phyloP scores from a whole-genome alignment of 2,329 filamentous ascomycete genomes.

The Harringtonia lauricola region DNA sequence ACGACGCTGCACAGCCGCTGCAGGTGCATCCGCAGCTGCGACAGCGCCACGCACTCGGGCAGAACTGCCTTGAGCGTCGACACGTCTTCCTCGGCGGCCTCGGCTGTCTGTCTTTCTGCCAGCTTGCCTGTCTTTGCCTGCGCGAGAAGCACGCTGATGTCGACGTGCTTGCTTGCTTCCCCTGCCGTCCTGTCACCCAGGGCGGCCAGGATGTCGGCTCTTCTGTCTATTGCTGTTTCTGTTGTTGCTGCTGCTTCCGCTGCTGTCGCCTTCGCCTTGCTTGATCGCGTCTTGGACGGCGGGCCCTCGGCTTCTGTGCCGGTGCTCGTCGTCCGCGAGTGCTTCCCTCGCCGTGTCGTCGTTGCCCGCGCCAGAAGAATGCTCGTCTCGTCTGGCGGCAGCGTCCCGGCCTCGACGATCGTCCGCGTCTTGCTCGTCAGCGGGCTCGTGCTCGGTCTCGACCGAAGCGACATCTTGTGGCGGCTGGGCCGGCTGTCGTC shows the following conservation, averaged over 20 bases:
- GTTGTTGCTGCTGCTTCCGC: too few relatives aligned
- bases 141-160: background rate
- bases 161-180: too few relatives aligned
- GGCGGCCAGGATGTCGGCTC: too few relatives aligned
- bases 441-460: conserved; percentile 3
- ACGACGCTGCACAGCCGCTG: conserved; percentile 40
- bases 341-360: background rate
- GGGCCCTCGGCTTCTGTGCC: too few relatives aligned
- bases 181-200: too few relatives aligned
- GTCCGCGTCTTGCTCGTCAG: background rate
- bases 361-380: conserved; percentile 14
- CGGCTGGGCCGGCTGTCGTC: background rate
- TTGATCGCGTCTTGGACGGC: background rate
- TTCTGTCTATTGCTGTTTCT: too few relatives aligned
- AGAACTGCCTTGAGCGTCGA: conserved; percentile 32
- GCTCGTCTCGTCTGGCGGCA: conserved; percentile 12
- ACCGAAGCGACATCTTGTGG: conserved; percentile 10
- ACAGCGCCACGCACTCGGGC: conserved; percentile 41
- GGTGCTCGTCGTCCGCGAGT: background rate
- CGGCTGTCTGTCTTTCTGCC: background rate
- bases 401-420: too few relatives aligned
- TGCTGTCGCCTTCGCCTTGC: background rate
- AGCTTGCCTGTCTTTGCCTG: background rate
- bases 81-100: background rate
- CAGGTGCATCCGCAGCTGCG: conserved; percentile 37